Base-by-base conservation (phyloP, 176 grass and related monocot species). In the barley (Hordeum vulgare) region DNA sequence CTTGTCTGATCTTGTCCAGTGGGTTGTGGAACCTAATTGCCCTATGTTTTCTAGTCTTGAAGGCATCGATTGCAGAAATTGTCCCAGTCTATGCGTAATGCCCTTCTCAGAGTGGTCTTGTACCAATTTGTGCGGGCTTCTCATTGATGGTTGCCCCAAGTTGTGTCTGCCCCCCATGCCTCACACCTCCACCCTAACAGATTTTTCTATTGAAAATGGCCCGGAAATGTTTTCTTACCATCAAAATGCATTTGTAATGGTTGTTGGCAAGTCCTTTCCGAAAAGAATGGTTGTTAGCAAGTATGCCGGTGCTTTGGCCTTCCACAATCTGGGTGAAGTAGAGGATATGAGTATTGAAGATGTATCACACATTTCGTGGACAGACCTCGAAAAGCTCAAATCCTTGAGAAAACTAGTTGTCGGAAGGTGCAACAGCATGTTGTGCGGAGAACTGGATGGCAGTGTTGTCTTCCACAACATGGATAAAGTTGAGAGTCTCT, bases 1-100 rank as follows among this genome's bases (percentile, higher is more conserved):
- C 13, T 72, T 79, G 39, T 13, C 66, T 15, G 76, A 85, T 1
- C 21, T 85, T 72, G 75, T 49, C 0, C 7, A 79, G 36, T 85
- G 83, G 64, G n/a, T 21, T 51, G 37, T 64, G 51, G 83, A 26
- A 37, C 40, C 0, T 9, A 51, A 47, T 24, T 15, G 53, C 0
- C 2, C 21, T 56, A 56, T 56, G 53, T 56, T n/a, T 56, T 7
- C 53, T 3, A 1, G 20, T 0, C 11, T 85, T 35, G 53, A 78
- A 34, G 13, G 0, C 6, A 31, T 85, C 2, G 0, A 10, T 0
- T 85, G 75, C 12, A 6, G 0, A 0, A 0, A 37, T n/a, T 84
- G 72, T 40, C 72, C 72, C 9, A 47, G 37, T 2, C 54, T 79
- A 28, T 8, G 1, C 0, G 0, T 4, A 5, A 17, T 85, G 1